A percentile compares a stretch with the other conserved stretches of the same genome.
phyloP scores from a whole-genome alignment of 768 basidiomycete species.

The Mycena chlorophos region DNA sequence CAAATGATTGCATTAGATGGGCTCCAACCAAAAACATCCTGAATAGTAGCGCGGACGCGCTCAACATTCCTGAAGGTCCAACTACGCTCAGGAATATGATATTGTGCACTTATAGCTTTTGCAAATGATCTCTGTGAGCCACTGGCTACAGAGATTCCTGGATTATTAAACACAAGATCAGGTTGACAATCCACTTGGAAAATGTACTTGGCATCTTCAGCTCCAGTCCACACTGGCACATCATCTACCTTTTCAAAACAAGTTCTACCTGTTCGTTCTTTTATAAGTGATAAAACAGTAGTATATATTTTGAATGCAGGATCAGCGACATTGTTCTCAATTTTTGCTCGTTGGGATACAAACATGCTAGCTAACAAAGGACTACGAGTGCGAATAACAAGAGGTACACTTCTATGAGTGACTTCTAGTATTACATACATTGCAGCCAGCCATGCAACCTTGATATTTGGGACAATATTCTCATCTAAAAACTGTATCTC shows the following conservation, averaged over 20 bases:
- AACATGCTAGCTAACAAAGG: neutral
- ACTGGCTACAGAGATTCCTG: neutral
- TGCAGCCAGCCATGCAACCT: neutral
- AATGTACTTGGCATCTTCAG: neutral
- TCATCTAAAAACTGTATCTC: neutral
- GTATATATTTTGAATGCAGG: neutral
- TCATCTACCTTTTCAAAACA: neutral
- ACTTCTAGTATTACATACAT: neutral
- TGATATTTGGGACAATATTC: neutral
- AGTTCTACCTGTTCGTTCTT: slow-evolving; percentile 1
- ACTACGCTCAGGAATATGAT: neutral
- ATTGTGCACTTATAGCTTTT: neutral
- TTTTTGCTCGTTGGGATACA: neutral
- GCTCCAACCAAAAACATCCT: neutral
- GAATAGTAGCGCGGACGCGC: neutral
- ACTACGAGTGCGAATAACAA: neutral
- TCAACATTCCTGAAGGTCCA: neutral
- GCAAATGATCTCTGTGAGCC: slow-evolving; percentile 5
- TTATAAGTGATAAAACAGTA: neutral
- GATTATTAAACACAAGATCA: neutral
- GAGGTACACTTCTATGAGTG: neutral
- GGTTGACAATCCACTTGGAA: neutral
- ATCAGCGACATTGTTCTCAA: neutral
- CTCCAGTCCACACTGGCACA: neutral
- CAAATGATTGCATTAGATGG: slow-evolving; percentile 6